A percentile compares a stretch with the other conserved stretches of the same genome.
Evolutionary conservation across 371 early-diverging fungal species (phyloP).

Genomic region (Saksenaea vasiformis): DNA sequence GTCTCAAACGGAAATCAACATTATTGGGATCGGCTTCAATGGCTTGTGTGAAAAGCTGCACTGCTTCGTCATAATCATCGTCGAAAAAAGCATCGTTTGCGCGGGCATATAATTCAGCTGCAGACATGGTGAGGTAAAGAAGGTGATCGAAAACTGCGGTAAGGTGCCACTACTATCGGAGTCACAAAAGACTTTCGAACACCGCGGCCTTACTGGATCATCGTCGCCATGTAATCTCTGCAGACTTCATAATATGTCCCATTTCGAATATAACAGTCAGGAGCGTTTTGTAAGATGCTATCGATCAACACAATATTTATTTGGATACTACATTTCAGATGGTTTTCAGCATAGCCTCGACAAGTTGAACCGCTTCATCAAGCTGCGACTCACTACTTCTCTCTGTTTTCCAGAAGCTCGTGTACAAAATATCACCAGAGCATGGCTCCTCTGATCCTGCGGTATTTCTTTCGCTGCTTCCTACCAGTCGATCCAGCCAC

Average conservation of each 20-base stretch:
- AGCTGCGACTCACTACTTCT: not conserved
- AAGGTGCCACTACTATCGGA: not conserved
- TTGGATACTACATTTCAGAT: not conserved
- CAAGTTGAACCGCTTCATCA: not conserved
- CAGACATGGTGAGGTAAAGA: constrained; percentile 27
- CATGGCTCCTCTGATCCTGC: not conserved
- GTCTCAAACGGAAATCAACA: constrained; percentile 60
- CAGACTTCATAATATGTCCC: too few relatives aligned
- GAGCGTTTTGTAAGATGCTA: not conserved
- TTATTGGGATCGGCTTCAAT: constrained; percentile 76
- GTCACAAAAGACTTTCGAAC: not conserved
- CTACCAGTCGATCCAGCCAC: constrained; percentile 36
- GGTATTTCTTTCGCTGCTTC: not conserved
- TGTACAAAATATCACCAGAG: not conserved
- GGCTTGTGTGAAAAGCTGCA: constrained; percentile 75
- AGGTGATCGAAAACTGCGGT: not conserved
- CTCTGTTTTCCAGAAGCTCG: not conserved
- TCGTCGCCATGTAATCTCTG: too few relatives aligned
- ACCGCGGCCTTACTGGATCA: too few relatives aligned
- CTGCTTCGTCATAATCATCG: constrained; percentile 79
- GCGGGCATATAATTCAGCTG: constrained; percentile 75
- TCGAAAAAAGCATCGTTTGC: constrained; percentile 87
- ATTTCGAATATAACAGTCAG: too few relatives aligned
- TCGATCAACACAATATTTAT: not conserved
- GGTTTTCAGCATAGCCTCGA: not conserved